Percentiles rank a stretch among this genome's conserved stretches.
phyloP scores from a whole-genome alignment of 768 basidiomycete genomes.

The Phanerodontia chrysosporium region DNA sequence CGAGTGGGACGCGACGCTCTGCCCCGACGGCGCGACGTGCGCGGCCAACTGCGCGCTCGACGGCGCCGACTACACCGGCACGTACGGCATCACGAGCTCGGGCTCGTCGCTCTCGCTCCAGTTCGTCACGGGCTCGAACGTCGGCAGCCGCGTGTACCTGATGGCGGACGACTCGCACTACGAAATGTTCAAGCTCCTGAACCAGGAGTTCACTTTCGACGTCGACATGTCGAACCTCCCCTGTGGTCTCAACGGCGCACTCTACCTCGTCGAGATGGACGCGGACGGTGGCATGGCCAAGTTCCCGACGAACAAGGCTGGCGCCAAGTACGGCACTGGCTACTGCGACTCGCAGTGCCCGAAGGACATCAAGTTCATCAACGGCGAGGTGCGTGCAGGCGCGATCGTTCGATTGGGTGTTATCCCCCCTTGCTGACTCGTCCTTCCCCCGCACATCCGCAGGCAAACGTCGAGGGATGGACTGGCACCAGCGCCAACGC shows the following conservation, averaged over 20 bases:
- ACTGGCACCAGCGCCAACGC: constrained; percentile 34
- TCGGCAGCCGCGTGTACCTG: constrained; percentile 39
- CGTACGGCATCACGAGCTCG: constrained; percentile 25
- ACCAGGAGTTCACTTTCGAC: constrained; percentile 40
- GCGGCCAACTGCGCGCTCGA: constrained; percentile 27
- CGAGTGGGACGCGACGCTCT: constrained; percentile 44
- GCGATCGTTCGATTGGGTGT: constrained; percentile 16
- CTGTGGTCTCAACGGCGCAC: constrained; percentile 53
- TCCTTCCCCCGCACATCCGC: not conserved
- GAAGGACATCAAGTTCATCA: constrained; percentile 50
- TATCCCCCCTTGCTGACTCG: not conserved
- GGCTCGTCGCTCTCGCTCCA: constrained; percentile 23
- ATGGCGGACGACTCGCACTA: constrained; percentile 40
- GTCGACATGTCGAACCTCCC: constrained; percentile 49
- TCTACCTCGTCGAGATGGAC: constrained; percentile 55
- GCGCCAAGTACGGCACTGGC: constrained; percentile 43
- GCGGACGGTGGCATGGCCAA: constrained; percentile 44
- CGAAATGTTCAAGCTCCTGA: constrained; percentile 41
- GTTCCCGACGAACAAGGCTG: constrained; percentile 47
- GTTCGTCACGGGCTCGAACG: constrained; percentile 23
- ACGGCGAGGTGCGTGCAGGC: constrained; percentile 37
- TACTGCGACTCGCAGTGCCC: constrained; percentile 60
- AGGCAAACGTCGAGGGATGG: constrained; percentile 49
- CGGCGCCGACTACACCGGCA: constrained; percentile 26
- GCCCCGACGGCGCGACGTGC: constrained; percentile 43